Percentiles rank a stretch among this genome's conserved stretches.
Evolutionary conservation across 768 basidiomycete genomes (phyloP).

Genomic region (Dioszegia crocea): DNA sequence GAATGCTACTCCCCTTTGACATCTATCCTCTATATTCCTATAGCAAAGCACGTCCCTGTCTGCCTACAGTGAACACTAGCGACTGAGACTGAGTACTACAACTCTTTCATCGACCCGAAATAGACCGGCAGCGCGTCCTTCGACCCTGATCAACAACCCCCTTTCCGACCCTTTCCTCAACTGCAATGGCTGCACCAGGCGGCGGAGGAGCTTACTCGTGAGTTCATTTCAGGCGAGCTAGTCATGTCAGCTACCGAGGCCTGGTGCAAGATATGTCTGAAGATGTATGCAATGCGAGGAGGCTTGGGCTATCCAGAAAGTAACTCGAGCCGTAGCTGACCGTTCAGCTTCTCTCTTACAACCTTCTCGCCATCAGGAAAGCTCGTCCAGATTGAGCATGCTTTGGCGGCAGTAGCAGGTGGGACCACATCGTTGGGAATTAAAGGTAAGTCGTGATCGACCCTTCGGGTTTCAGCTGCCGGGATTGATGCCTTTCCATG

Average conservation of each 20-base stretch:
- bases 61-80: no score
- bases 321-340: background rate
- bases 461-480: background rate
- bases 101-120: no score
- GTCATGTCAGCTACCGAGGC: no score
- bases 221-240: no score
- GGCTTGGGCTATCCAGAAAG: no score
- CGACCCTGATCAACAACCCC: background rate
- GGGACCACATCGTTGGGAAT: conserved; percentile 97
- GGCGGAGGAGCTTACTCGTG: conserved; percentile 50
- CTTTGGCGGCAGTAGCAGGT: conserved; percentile 88
- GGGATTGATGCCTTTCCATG: background rate
- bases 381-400: conserved; percentile 99
- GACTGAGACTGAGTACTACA: no score
- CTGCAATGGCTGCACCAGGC: conserved; percentile 47
- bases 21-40: background rate
- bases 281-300: no score
- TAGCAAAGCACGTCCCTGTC: no score
- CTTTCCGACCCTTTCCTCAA: background rate
- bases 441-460: conserved; percentile 65
- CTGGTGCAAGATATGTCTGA: no score
- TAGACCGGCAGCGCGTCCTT: background rate
- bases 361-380: conserved; percentile 98
- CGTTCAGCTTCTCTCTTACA: conserved; percentile 85
- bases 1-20: background rate